A percentile compares a stretch with the other conserved stretches of the same genome.
These are phyloP conservation scores for Fusarium camptoceras DNA, from an alignment of 2,329 filamentous ascomycete genomes.

Conservation along the genomic window DNA sequence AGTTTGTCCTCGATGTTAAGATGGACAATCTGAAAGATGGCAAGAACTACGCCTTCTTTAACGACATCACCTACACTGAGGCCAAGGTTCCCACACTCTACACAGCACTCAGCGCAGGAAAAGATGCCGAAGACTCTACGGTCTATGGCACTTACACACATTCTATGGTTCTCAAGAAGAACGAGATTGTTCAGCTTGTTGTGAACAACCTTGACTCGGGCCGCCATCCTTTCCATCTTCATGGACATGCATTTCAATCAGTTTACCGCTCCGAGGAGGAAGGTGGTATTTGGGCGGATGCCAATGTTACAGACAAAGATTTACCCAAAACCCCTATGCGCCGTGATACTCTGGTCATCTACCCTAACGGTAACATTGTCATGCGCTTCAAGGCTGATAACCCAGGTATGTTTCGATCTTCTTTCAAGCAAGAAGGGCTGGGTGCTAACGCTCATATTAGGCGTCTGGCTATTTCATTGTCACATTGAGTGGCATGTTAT, in stretches of 20 bases:
- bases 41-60: slow-evolving; percentile 73
- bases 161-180: slow-evolving; percentile 74
- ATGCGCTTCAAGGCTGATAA: slow-evolving; percentile 75
- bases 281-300: slow-evolving; percentile 65
- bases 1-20: slow-evolving; percentile 72
- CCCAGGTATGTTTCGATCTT: slow-evolving; percentile 59
- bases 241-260: slow-evolving; percentile 81
- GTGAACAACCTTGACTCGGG: slow-evolving; percentile 80
- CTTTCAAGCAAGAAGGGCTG: accelerated
- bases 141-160: slow-evolving; percentile 77
- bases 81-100: slow-evolving; percentile 86
- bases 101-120: slow-evolving; percentile 74
- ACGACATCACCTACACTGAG: slow-evolving; percentile 78
- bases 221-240: slow-evolving; percentile 82
- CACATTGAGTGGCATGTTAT: slow-evolving; percentile 83
- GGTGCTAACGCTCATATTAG: slow-evolving; percentile 37
- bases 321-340: slow-evolving; percentile 71
- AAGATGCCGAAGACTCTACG: slow-evolving; percentile 66
- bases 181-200: slow-evolving; percentile 76
- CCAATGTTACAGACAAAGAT: slow-evolving; percentile 52
- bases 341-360: slow-evolving; percentile 75
- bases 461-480: slow-evolving; percentile 82
- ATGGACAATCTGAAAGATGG: slow-evolving; percentile 73
- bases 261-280: slow-evolving; percentile 70
- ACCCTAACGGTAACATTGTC: slow-evolving; percentile 76